Conservation (phyloP, 768 basidiomycete species). For the Naganishia vishniacii region DNA sequence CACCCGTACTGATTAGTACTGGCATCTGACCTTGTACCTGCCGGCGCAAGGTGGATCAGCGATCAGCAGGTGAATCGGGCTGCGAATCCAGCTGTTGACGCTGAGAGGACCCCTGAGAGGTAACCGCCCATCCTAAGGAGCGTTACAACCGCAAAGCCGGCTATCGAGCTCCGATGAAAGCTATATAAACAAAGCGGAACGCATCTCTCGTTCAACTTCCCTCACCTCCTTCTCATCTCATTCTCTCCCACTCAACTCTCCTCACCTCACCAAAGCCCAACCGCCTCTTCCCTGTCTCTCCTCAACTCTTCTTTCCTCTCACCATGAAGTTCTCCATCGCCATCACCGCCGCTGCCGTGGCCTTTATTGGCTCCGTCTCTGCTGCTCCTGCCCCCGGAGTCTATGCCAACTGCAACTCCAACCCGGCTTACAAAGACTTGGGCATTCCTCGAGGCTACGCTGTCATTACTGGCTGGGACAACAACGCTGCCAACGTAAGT, state of each 20-base stretch:
- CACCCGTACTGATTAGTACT: too few species aligned
- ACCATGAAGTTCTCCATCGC: constrained; percentile 19
- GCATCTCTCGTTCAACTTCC: background rate
- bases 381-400: background rate
- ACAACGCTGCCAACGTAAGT: constrained; percentile 10
- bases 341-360: background rate
- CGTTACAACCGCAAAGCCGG: too few species aligned
- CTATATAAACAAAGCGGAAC: too few species aligned
- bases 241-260: background rate
- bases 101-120: too few species aligned
- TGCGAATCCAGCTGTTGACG: too few species aligned
- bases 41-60: too few species aligned
- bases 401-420: constrained; percentile 8
- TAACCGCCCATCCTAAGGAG: too few species aligned
- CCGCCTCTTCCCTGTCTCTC: background rate
- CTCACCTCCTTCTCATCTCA: background rate
- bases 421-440: background rate
- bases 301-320: background rate
- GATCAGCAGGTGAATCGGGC: too few species aligned
- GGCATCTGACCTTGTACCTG: too few species aligned
- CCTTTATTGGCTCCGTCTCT: constrained; percentile 14
- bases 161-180: too few species aligned
- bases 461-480: background rate
- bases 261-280: background rate
- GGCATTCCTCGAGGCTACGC: background rate